Percentiles rank a stretch among this genome's conserved stretches.
Conservation (phyloP, 2,329 filamentous ascomycete genomes). For the Intubia oerlemansii region DNA sequence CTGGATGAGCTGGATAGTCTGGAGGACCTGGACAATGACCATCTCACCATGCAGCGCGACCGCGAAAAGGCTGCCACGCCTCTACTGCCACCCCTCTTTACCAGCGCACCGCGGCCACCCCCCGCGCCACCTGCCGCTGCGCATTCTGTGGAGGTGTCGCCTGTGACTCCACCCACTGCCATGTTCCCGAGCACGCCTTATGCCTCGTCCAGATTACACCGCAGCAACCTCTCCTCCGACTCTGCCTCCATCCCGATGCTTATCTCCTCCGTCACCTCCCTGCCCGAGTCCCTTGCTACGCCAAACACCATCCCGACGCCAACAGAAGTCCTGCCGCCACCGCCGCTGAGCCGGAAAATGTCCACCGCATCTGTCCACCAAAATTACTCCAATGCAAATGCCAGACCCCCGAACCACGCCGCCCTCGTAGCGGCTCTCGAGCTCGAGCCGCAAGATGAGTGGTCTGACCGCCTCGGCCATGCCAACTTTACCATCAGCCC, state of each 20-base stretch:
- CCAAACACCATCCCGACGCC: too few relatives aligned
- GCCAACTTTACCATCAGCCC: conserved; percentile 83
- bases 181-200: too few relatives aligned
- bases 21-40: conserved; percentile 23
- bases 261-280: too few relatives aligned
- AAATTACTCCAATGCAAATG: conserved; percentile 33
- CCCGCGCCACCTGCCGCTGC: conserved; percentile 13
- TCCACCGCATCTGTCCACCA: conserved; percentile 53
- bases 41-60: conserved; percentile 32
- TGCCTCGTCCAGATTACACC: too few relatives aligned
- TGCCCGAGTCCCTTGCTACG: too few relatives aligned
- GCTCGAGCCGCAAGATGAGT: conserved; percentile 51
- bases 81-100: conserved; percentile 63
- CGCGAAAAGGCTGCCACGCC: conserved; percentile 54
- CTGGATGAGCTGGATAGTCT: too few relatives aligned
- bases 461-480: conserved; percentile 71
- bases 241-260: too few relatives aligned
- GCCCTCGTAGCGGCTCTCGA: conserved; percentile 7
- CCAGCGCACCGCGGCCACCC: conserved; percentile 20
- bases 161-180: too few relatives aligned
- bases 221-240: too few relatives aligned
- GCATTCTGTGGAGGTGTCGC: too few relatives aligned
- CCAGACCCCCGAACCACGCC: too few relatives aligned
- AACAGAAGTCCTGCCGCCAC: conserved; percentile 26
- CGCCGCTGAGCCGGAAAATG: conserved; percentile 55